Conservation (phyloP, 176 grass and related monocot genomes). For the Oryza meyeriana region DNA sequence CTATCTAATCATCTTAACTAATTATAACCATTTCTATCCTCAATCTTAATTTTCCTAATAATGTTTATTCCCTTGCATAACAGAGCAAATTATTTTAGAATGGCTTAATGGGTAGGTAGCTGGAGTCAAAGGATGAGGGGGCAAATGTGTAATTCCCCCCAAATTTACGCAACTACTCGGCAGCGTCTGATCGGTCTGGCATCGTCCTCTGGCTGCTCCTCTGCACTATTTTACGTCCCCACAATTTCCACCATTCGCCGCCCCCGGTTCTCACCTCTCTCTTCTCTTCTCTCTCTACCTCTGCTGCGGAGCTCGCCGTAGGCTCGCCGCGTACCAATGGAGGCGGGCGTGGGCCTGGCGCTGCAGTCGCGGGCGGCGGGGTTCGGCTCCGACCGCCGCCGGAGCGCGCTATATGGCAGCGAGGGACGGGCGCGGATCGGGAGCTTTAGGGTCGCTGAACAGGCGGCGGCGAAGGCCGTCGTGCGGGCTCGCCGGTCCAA, state of each 20-base stretch:
- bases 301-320: neutral
- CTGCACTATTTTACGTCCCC: constrained; percentile 22
- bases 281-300: neutral
- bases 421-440: neutral
- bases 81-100: too few relatives aligned
- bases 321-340: constrained; percentile 35
- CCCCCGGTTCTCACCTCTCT: constrained; percentile 2
- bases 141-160: constrained; percentile 3
- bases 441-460: constrained; percentile 21
- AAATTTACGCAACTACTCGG: constrained; percentile 54
- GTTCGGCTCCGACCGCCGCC: constrained; percentile 36
- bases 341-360: constrained; percentile 33
- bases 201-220: neutral
- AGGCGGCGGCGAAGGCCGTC: neutral
- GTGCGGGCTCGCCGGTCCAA: constrained; percentile 43
- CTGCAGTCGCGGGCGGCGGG: constrained; percentile 36
- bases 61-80: too few relatives aligned
- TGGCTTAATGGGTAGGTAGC: neutral
- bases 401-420: neutral
- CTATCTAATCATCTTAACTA: too few relatives aligned
- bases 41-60: too few relatives aligned
- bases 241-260: constrained; percentile 26
- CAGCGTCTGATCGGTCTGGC: constrained; percentile 22
- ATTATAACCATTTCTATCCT: too few relatives aligned
- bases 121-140: neutral